These are phyloP conservation scores for Mucor indicus DNA, from an alignment of 371 early-diverging fungal genomes.

Conservation along the genomic window DNA sequence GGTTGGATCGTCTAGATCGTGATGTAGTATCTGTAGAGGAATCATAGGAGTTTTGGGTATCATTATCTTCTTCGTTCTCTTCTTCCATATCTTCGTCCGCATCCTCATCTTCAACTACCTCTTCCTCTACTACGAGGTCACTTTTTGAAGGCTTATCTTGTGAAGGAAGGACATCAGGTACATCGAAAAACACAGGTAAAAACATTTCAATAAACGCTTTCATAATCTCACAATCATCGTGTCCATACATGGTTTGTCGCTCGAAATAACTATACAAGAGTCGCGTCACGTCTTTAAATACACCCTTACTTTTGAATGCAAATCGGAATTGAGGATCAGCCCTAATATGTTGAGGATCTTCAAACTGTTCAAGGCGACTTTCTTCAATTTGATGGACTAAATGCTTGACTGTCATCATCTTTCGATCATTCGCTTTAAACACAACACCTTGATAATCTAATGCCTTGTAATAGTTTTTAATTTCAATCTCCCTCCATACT, in stretches of 20 bases:
- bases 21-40: slow-evolving; percentile 7
- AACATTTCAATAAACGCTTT: slow-evolving; percentile 72
- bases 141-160: neutral
- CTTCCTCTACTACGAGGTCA: slow-evolving; percentile 19
- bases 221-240: slow-evolving; percentile 68
- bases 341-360: neutral
- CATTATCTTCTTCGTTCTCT: slow-evolving; percentile 10
- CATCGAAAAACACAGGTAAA: slow-evolving; percentile 71
- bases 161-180: slow-evolving; percentile 13
- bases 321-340: slow-evolving; percentile 63
- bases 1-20: neutral
- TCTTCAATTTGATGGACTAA: slow-evolving; percentile 85
- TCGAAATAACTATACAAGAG: slow-evolving; percentile 57
- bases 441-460: slow-evolving; percentile 91
- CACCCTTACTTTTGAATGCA: slow-evolving; percentile 56
- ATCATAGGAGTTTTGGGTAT: slow-evolving; percentile 12
- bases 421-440: slow-evolving; percentile 87
- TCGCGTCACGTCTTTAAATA: slow-evolving; percentile 70
- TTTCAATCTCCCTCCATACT: slow-evolving; percentile 93
- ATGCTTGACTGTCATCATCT: slow-evolving; percentile 68
- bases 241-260: slow-evolving; percentile 45
- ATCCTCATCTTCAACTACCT: slow-evolving; percentile 20
- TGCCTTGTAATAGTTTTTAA: slow-evolving; percentile 95
- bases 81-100: neutral
- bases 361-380: slow-evolving; percentile 50